Conservation (phyloP, 2,329 filamentous ascomycete genomes). For the Lasiodiplodia sp. region DNA sequence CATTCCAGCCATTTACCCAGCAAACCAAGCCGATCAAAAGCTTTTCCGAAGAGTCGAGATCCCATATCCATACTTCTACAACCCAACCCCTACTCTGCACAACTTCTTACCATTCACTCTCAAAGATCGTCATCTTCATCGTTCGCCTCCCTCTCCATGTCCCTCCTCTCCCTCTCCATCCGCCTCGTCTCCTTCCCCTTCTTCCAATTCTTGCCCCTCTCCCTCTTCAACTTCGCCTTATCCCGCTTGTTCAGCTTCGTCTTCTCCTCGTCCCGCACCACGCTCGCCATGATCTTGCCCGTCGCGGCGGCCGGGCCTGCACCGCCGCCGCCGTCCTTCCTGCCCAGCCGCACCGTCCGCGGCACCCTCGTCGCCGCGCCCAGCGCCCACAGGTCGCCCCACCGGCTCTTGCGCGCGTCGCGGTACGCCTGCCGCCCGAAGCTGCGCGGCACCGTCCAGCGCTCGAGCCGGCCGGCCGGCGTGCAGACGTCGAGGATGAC, state of each 20-base stretch:
- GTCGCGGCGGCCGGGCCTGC: constrained; percentile 41
- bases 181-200: constrained; percentile 47
- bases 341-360: constrained; percentile 68
- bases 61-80: not conserved
- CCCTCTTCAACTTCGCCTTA: constrained; percentile 49
- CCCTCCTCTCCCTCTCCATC: constrained; percentile 22
- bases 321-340: constrained; percentile 42
- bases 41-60: not conserved
- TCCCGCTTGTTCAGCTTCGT: constrained; percentile 42
- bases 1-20: not conserved
- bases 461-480: constrained; percentile 81
- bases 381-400: constrained; percentile 96
- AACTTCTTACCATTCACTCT: not conserved
- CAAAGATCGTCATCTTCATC: not conserved
- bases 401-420: constrained; percentile 86
- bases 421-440: constrained; percentile 85
- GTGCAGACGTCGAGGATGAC: constrained; percentile 93
- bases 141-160: constrained; percentile 3
- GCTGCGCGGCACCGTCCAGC: constrained; percentile 88
- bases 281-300: constrained; percentile 37
- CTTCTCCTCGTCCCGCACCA: constrained; percentile 36
- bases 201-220: constrained; percentile 47
- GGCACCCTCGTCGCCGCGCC: constrained; percentile 84
- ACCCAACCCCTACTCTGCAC: not conserved
- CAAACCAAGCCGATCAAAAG: not conserved